These are phyloP conservation scores for Arxiozyma slooffiae DNA, from an alignment of 1,139 yeast genomes.

Conservation along the genomic window DNA sequence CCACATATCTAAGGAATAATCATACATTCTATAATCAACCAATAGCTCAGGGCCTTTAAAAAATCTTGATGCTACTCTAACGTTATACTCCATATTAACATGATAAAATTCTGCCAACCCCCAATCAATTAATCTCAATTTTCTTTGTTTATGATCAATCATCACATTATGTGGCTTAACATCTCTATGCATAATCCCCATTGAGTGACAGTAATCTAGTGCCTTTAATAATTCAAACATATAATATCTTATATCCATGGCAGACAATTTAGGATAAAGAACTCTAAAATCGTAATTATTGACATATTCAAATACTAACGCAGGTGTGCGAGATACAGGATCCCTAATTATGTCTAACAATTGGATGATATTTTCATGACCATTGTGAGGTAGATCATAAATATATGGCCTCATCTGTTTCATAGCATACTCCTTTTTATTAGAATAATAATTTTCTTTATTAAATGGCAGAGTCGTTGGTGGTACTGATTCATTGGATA, in stretches of 20 bases:
- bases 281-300: slow-evolving; percentile 86
- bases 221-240: slow-evolving; percentile 85
- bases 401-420: slow-evolving; percentile 21
- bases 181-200: slow-evolving; percentile 98
- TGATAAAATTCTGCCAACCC: slow-evolving; percentile 97
- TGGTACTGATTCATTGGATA: slow-evolving; percentile 32
- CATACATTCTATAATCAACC: slow-evolving; percentile 89
- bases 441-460: slow-evolving; percentile 23
- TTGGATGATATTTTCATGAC: slow-evolving; percentile 53
- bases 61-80: slow-evolving; percentile 94
- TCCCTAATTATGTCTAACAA: slow-evolving; percentile 84
- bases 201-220: slow-evolving; percentile 86
- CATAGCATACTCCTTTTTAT: slow-evolving; percentile 20
- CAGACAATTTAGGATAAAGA: slow-evolving; percentile 81
- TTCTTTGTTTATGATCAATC: slow-evolving; percentile 78
- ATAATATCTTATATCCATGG: slow-evolving; percentile 75
- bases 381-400: slow-evolving; percentile 28
- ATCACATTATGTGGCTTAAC: slow-evolving; percentile 97
- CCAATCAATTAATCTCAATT: slow-evolving; percentile 89
- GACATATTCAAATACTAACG: slow-evolving; percentile 82
- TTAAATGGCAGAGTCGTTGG: slow-evolving; percentile 16
- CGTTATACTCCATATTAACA: slow-evolving; percentile 88
- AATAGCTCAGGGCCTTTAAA: slow-evolving; percentile 95
- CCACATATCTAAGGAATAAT: slow-evolving; percentile 93
- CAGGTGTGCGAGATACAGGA: slow-evolving; percentile 85